Conservation (phyloP, 192 early-diverging fungal species). For the Backusella sp. region DNA sequence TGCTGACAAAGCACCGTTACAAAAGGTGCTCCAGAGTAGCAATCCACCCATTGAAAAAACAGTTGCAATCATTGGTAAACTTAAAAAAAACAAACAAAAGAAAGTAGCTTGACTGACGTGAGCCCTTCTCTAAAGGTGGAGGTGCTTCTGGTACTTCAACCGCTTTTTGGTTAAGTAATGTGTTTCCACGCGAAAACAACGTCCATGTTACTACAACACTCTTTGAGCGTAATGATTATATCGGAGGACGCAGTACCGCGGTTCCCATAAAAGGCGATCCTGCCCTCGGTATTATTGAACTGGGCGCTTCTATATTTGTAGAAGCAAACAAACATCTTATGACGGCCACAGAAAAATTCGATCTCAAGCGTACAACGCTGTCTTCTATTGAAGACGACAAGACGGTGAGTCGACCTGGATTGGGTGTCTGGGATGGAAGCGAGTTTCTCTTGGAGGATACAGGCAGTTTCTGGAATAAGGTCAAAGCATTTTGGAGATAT, state of each 20-base stretch:
- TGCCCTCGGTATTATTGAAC: conserved; percentile 42
- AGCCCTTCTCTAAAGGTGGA: conserved; percentile 37
- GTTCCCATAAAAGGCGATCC: conserved; percentile 29
- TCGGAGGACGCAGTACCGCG: conserved; percentile 53
- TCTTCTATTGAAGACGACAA: conserved; percentile 23
- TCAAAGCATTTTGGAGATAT: conserved; percentile 44
- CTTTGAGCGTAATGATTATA: conserved; percentile 48
- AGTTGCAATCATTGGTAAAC: conserved; percentile 48
- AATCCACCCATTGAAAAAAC: conserved; percentile 17
- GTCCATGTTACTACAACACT: conserved; percentile 44
- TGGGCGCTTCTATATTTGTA: conserved; percentile 67
- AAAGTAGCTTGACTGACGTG: background rate
- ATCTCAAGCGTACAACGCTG: conserved; percentile 39
- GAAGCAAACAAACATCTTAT: conserved; percentile 54
- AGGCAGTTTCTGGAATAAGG: conserved; percentile 38
- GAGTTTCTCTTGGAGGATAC: conserved; percentile 54
- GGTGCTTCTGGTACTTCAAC: conserved; percentile 54
- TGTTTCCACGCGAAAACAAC: conserved; percentile 23
- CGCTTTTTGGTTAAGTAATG: conserved; percentile 42
- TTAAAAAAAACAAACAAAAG: background rate
- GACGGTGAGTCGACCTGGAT: conserved; percentile 10
- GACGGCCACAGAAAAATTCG: conserved; percentile 48
- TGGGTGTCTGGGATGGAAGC: conserved; percentile 50
- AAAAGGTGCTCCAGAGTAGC: background rate
- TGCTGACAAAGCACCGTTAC: background rate